Percentiles rank a stretch among this genome's conserved stretches.
These are phyloP conservation scores for Macadamia integrifolia DNA, from an alignment of 164 flowering plant genomes.

Conservation along the genomic window DNA sequence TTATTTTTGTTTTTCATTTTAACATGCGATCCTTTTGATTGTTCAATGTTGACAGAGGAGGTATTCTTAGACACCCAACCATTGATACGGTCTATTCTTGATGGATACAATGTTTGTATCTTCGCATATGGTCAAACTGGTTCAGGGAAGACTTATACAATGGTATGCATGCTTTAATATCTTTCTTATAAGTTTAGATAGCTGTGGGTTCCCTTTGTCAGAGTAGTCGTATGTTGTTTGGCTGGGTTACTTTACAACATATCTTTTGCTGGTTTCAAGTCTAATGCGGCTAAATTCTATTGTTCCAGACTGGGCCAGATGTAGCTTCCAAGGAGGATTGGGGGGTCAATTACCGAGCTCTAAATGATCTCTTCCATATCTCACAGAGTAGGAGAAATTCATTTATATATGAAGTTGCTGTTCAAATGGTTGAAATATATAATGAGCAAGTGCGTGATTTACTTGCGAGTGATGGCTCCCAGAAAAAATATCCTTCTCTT, in stretches of 20 bases:
- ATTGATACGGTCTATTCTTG: neutral
- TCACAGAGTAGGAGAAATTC: conserved; percentile 43
- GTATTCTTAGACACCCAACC: neutral
- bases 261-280: neutral
- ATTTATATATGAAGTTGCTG: conserved; percentile 46
- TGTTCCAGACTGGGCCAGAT: conserved; percentile 50
- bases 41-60: neutral
- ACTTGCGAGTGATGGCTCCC: conserved; percentile 35
- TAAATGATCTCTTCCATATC: conserved; percentile 57
- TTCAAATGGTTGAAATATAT: conserved; percentile 76
- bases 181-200: neutral
- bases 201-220: neutral
- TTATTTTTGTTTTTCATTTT: neutral
- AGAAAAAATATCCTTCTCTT: conserved; percentile 66
- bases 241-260: neutral
- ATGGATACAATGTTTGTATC: neutral
- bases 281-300: neutral
- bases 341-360: conserved; percentile 74
- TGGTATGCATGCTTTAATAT: neutral
- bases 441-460: conserved; percentile 81
- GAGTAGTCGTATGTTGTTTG: neutral
- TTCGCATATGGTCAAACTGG: neutral
- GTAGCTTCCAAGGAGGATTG: conserved; percentile 39
- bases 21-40: neutral
- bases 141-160: neutral